phyloP scores from a whole-genome alignment of 164 flowering plant species.

The Magnolia changhungtana region DNA sequence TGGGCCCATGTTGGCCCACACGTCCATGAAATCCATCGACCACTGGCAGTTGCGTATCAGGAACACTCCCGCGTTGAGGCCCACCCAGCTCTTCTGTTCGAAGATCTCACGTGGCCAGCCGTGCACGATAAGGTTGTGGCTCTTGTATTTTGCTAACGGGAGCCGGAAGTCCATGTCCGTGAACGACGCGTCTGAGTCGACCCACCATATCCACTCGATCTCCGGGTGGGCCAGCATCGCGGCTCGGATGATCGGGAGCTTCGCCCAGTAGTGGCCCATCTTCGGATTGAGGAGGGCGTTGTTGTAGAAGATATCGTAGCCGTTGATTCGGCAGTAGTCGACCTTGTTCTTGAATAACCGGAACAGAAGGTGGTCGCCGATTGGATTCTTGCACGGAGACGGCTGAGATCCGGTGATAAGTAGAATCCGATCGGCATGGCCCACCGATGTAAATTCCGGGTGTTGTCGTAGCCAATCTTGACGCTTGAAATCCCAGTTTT shows the following conservation, averaged over 20 bases:
- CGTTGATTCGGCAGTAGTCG: constrained; percentile 46
- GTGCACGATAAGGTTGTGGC: constrained; percentile 67
- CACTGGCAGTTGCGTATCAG: constrained; percentile 89
- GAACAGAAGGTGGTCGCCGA: constrained; percentile 45
- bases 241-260: constrained; percentile 64
- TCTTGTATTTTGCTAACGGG: constrained; percentile 58
- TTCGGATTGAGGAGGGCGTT: constrained; percentile 46
- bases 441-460: constrained; percentile 24
- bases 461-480: constrained; percentile 30
- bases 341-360: constrained; percentile 56
- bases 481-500: constrained; percentile 41
- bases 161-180: constrained; percentile 93
- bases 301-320: constrained; percentile 50
- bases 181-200: constrained; percentile 90
- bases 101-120: constrained; percentile 63
- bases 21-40: constrained; percentile 88
- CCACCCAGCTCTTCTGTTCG: constrained; percentile 60
- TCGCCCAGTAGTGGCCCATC: constrained; percentile 84
- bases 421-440: constrained; percentile 18
- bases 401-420: constrained; percentile 32
- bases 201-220: constrained; percentile 99
- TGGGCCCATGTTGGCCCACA: constrained; percentile 89
- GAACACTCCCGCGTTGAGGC: constrained; percentile 87
- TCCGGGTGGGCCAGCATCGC: constrained; percentile 98
- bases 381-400: constrained; percentile 37